Evolutionary conservation across 2,329 filamentous ascomycete species (phyloP), one percentile per base, ranked within the genome.

Genomic region (Aspergillus ibericus): DNA sequence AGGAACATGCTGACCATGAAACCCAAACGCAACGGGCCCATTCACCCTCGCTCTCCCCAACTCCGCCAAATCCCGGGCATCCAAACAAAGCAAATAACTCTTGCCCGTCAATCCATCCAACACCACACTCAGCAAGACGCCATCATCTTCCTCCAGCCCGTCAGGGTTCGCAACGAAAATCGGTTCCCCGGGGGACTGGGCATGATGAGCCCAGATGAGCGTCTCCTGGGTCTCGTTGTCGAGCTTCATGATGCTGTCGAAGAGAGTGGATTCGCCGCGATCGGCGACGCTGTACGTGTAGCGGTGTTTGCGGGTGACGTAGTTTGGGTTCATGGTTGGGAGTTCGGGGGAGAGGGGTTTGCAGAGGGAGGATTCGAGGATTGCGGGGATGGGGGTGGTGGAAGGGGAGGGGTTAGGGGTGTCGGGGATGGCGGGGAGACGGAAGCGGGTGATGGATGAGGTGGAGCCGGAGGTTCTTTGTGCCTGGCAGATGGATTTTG

Each of bases 81-180:
- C 75, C 7, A 85, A 71, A 51, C 79, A 80, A 18, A 85, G 71
- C 27, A 85, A 66, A 65, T 84, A 85, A 49, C 82, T 85, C 64
- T 72, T 80, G 7, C 79, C 80, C 8, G 60, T 68, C 9, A 68
- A 64, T 0, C 83, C 83, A 72, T 85, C 78, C 8, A 85, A 69
- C 2, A 85, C 81, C 1, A 84, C 81, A 48, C 75, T 81, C 46
- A 85, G 68, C 16, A 85, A 63, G 1, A 83, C 75, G 0, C 83
- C 83, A 46, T 82, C 81, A 62, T 85, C 83, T 59, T 85, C 83
- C 1, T 72, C 46, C 0, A 16, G 36, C 2, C 65, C 67, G 0
- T 63, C 56, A 0, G 70, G 70, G 10, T 70, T 61, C n/a, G 69
- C 61, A 1, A 85, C 71, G 56, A 85, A 85, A 27, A 85, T 82